Conservation (phyloP, 2,329 filamentous ascomycete genomes). For the Coniochaeta hoffmannii region DNA sequence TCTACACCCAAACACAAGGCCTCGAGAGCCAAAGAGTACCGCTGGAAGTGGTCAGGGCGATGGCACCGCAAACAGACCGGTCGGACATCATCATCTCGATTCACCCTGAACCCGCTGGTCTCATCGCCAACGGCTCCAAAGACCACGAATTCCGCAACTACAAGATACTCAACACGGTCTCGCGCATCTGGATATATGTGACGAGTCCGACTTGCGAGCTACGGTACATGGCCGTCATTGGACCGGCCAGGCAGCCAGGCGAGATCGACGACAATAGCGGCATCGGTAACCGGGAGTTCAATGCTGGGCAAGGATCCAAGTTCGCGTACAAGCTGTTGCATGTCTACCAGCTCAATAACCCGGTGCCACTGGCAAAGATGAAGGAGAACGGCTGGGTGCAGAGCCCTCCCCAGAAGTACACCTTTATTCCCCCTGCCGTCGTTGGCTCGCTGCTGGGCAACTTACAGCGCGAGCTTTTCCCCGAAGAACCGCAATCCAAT, state of each 20-base stretch:
- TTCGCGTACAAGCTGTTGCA: constrained; percentile 48
- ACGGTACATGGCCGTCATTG: constrained; percentile 52
- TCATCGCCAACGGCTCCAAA: constrained; percentile 41
- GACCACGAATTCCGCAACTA: constrained; percentile 50
- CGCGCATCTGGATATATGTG: constrained; percentile 56
- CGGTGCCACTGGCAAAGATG: constrained; percentile 43
- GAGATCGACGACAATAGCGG: constrained; percentile 37
- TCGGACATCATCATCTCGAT: constrained; percentile 50
- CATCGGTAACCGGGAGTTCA: constrained; percentile 45
- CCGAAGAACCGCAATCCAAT: constrained; percentile 15
- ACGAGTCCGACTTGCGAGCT: constrained; percentile 38
- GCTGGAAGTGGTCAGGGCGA: constrained; percentile 36
- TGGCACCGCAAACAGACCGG: constrained; percentile 39
- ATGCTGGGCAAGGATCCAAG: constrained; percentile 28
- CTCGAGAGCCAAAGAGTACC: constrained; percentile 45
- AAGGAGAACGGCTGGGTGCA: constrained; percentile 47
- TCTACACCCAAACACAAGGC: constrained; percentile 26
- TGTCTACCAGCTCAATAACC: constrained; percentile 57
- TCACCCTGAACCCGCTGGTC: constrained; percentile 34
- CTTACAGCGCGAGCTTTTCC: constrained; percentile 43
- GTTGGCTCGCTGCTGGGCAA: constrained; percentile 52
- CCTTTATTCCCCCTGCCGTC: constrained; percentile 48
- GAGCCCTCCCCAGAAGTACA: constrained; percentile 40
- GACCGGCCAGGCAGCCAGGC: constrained; percentile 35
- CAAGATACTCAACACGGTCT: constrained; percentile 45